These are phyloP conservation scores for Pisolithus sp. DNA, from an alignment of 768 basidiomycete genomes.

Conservation along the genomic window DNA sequence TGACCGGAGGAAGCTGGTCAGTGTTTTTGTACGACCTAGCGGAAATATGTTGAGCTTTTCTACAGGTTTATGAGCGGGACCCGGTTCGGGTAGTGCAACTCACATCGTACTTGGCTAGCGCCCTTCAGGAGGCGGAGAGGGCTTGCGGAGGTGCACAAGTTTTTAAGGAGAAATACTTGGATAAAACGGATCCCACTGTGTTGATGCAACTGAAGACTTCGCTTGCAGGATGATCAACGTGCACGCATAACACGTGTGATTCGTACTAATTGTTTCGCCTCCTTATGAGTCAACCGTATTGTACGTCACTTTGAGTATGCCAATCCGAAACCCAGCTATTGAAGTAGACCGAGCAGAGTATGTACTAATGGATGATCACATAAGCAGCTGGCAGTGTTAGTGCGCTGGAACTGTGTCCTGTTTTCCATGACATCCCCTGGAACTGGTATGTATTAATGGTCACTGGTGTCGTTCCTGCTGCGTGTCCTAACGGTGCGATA, in stretches of 20 bases:
- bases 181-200: slow-evolving; percentile 66
- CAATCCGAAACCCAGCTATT: too few relatives aligned
- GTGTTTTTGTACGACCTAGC: slow-evolving; percentile 15
- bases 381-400: background rate
- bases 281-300: background rate
- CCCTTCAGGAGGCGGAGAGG: slow-evolving; percentile 59
- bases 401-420: background rate
- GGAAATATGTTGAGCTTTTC: slow-evolving; percentile 5
- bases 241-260: background rate
- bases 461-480: background rate
- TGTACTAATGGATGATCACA: too few relatives aligned
- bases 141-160: slow-evolving; percentile 49
- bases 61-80: slow-evolving; percentile 63
- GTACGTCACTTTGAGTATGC: too few relatives aligned
- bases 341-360: too few relatives aligned
- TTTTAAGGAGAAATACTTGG: slow-evolving; percentile 57
- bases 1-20: slow-evolving; percentile 64
- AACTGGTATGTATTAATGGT: background rate
- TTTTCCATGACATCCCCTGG: too few relatives aligned
- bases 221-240: slow-evolving; percentile 21
- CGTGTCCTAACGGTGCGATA: background rate
- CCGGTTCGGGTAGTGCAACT: slow-evolving; percentile 64
- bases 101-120: slow-evolving; percentile 49
- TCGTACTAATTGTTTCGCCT: background rate
- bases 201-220: slow-evolving; percentile 62